phyloP scores from a whole-genome alignment of 176 grass and related monocot genomes.

The Sorghum bicolor region Sorghum_bicolor_NCBIv3 NC_012873.2:65704001-65704500 shows the following conservation, averaged over 20 bases:
- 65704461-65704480: conserved; percentile 68
- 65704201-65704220: conserved; percentile 90
- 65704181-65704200: conserved; percentile 65
- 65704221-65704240: conserved; percentile 56
- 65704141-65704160: conserved; percentile 71
- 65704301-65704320: conserved; percentile 60
- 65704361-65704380: conserved; percentile 82
- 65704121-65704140: conserved; percentile 74
- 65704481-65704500: conserved; percentile 84
- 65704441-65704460: conserved; percentile 52
- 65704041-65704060: conserved; percentile 62
- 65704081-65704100: conserved; percentile 57
- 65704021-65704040: conserved; percentile 62
- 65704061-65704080: conserved; percentile 53
- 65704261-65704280: conserved; percentile 53
- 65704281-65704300: conserved; percentile 70
- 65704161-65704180: conserved; percentile 24
- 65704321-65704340: conserved; percentile 58
- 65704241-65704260: conserved; percentile 46
- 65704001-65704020: conserved; percentile 50
- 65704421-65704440: conserved; percentile 71
- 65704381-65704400: conserved; percentile 34
- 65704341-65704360: conserved; percentile 81
- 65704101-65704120: conserved; percentile 67
- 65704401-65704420: conserved; percentile 36